Evolutionary conservation across 345 rosid species (phyloP).

Genomic region (Eucalyptus tenuipes): DNA sequence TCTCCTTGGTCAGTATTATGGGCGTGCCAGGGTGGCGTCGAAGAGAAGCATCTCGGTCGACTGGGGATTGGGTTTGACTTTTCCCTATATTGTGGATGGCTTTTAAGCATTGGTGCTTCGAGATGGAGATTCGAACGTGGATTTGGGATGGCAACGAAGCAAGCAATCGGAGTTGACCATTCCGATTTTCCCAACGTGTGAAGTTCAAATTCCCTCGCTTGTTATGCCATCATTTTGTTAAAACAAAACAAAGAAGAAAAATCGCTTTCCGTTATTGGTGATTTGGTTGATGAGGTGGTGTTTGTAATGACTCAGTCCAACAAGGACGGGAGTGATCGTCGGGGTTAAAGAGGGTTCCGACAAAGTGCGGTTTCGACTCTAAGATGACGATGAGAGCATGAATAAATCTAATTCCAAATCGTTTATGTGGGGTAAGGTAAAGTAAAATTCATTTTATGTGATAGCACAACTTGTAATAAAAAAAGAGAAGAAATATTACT

Average conservation of each 20-base stretch:
- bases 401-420: no score
- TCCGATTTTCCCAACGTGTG: not conserved
- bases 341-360: no score
- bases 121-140: not conserved
- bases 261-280: accelerated
- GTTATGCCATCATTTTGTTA: not conserved
- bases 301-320: no score
- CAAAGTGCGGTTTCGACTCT: no score
- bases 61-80: not conserved
- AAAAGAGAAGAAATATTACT: not conserved
- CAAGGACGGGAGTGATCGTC: no score
- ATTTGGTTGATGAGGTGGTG: accelerated
- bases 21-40: not conserved
- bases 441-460: no score
- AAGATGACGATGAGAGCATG: no score
- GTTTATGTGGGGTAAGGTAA: accelerated
- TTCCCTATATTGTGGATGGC: not conserved
- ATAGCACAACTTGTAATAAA: no score
- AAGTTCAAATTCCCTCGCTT: not conserved
- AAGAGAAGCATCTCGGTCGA: not conserved
- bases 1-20: not conserved
- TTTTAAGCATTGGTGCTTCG: not conserved
- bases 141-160: not conserved
- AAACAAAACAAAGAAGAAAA: not conserved
- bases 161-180: not conserved